Evolutionary conservation across 148 eudicot species (phyloP).

Genomic region (Rhododendron ferrugineum): DNA sequence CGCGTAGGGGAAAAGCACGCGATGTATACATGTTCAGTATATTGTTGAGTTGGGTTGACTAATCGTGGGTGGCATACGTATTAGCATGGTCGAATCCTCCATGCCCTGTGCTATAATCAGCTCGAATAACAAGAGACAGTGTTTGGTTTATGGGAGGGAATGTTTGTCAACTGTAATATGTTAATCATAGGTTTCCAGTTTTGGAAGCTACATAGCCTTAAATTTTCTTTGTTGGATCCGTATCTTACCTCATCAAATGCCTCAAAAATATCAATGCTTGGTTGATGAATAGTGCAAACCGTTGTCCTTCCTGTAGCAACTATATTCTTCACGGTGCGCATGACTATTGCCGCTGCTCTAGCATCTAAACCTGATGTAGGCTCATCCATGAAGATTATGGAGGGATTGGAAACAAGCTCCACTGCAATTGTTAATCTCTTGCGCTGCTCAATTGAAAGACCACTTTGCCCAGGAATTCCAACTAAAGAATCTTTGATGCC

Average conservation of each 20-base stretch:
- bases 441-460: slow-evolving; percentile 61
- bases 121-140: not conserved
- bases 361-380: slow-evolving; percentile 79
- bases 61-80: not conserved
- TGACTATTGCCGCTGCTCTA: slow-evolving; percentile 66
- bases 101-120: not conserved
- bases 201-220: not conserved
- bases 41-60: not conserved
- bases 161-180: not conserved
- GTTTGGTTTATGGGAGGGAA: not conserved
- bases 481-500: slow-evolving; percentile 41
- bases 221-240: not conserved
- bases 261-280: slow-evolving; percentile 60
- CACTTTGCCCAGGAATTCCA: slow-evolving; percentile 45
- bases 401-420: slow-evolving; percentile 67
- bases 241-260: slow-evolving; percentile 61
- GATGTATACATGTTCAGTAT: not conserved
- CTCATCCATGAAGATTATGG: slow-evolving; percentile 70
- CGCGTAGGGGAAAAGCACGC: not conserved
- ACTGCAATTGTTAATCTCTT: slow-evolving; percentile 64
- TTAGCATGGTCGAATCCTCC: not conserved
- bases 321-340: slow-evolving; percentile 54
- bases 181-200: not conserved
- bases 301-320: slow-evolving; percentile 55
- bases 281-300: slow-evolving; percentile 67